Base-by-base conservation (phyloP, 495 filamentous ascomycete genomes). In the Trypethelium eluteriae region DNA sequence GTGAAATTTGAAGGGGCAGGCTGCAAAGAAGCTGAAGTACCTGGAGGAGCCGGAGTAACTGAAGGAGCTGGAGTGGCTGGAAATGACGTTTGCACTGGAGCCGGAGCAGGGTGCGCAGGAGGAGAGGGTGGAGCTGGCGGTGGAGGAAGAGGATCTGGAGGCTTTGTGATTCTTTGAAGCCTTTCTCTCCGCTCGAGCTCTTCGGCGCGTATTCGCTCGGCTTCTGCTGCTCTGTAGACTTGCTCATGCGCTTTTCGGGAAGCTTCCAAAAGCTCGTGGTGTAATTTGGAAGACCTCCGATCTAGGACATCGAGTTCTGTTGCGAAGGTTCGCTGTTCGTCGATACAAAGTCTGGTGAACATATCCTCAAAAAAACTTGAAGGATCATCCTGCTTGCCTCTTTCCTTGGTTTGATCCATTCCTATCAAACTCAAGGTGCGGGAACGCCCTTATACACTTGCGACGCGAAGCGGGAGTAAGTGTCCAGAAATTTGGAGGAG, bases 301-400 rank as follows among this genome's bases (percentile, higher is more conserved):
- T 59, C 53, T 10, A 59, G 32, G 3, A 32, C 53, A 14, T 59
- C 53, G n/a, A 59, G 53, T 5, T 18, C 53, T 14, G 53, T 59
- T 36, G 53, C 53, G 6, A 59, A 59, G 6, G 53, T 35, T 7
- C 53, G 53, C 53, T 59, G 53, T 18, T 59, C 53, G 32, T 59
- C 53, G 53, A 59, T 59, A 18, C 53, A 59, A 14, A 39, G 56
- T 10, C 38, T 38, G 18, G 49, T 41, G 16, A 67, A 62, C 14
- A 34, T 62, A 7, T 62, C 57, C 34, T 47, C 35, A 56, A 67
- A 47, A 16, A 47, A 44, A 36, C 38, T 44, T 46, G 65, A 62
- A 16, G 32, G 14, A 46, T 3, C 47, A 46, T 3, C 47, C 34
- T 18, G 16, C 16, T 32, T 16, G 25, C 38, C 39, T 39, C 34